Evolutionary conservation across 768 basidiomycete genomes (phyloP).

Genomic region (Dioszegia aurantiaca): DNA sequence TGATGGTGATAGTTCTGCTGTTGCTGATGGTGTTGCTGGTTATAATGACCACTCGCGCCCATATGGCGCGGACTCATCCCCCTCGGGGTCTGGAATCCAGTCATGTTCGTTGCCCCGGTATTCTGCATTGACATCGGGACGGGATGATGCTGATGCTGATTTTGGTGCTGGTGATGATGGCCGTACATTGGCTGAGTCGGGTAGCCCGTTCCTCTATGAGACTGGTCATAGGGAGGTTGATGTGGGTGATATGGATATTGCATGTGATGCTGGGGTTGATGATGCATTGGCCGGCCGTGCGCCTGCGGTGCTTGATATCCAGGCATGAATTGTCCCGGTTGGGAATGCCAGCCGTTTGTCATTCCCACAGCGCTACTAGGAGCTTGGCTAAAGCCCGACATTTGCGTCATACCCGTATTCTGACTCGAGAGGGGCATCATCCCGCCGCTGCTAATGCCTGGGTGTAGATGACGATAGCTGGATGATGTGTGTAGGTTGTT

Average conservation of each 20-base stretch:
- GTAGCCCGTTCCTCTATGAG: neutral
- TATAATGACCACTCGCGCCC: slow-evolving; percentile 21
- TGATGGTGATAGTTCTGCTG: slow-evolving; percentile 5
- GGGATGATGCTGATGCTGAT: neutral
- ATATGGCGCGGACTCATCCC: slow-evolving; percentile 12
- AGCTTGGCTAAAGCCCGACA: slow-evolving; percentile 10
- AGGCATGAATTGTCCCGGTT: too few relatives aligned
- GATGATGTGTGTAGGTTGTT: slow-evolving; percentile 16
- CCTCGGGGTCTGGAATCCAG: neutral
- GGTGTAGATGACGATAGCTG: slow-evolving; percentile 15
- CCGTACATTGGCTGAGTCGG: slow-evolving; percentile 1
- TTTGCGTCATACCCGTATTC: slow-evolving; percentile 20
- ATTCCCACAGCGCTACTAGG: neutral
- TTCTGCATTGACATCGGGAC: neutral
- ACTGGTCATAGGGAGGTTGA: neutral
- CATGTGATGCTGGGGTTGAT: slow-evolving; percentile 38
- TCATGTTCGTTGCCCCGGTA: slow-evolving; percentile 2
- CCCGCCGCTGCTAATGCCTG: too few relatives aligned
- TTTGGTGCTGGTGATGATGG: neutral
- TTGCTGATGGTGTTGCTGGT: neutral
- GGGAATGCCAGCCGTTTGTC: neutral
- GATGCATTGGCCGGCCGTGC: slow-evolving; percentile 28
- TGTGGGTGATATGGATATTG: slow-evolving; percentile 35
- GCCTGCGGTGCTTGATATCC: too few relatives aligned
- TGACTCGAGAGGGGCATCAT: slow-evolving; percentile 9